Conservation (phyloP, 768 basidiomycete species). For the Leccinum ochraceum region DNA sequence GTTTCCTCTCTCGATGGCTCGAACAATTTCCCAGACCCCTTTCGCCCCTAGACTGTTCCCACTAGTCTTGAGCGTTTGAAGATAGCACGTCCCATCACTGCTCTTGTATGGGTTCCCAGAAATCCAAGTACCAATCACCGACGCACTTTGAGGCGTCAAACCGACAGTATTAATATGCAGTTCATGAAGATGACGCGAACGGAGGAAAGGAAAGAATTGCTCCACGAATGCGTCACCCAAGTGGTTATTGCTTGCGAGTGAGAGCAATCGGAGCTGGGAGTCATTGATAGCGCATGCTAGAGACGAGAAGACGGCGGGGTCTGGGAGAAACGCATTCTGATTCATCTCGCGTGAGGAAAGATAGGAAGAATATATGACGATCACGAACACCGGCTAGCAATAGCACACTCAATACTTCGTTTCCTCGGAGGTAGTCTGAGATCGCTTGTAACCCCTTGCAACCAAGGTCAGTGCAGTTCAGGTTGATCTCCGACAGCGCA, state of each 20-base stretch:
- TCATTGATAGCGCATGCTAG: slow-evolving; percentile 54
- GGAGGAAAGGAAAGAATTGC: slow-evolving; percentile 50
- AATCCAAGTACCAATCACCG: slow-evolving; percentile 50
- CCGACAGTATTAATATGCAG: slow-evolving; percentile 53
- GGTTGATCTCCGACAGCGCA: slow-evolving; percentile 50
- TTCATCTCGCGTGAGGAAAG: slow-evolving; percentile 20
- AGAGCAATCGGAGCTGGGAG: slow-evolving; percentile 51
- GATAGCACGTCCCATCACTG: slow-evolving; percentile 35
- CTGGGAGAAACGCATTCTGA: slow-evolving; percentile 43
- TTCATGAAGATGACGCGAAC: slow-evolving; percentile 48
- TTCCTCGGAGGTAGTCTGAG: slow-evolving; percentile 50
- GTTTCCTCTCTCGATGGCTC: slow-evolving; percentile 49
- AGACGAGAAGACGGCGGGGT: slow-evolving; percentile 35
- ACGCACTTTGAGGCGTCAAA: slow-evolving; percentile 45
- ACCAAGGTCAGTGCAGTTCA: slow-evolving; percentile 57
- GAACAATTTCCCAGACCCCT: slow-evolving; percentile 48
- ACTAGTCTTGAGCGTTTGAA: slow-evolving; percentile 53
- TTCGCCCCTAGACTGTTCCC: slow-evolving; percentile 55
- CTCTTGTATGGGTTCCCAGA: slow-evolving; percentile 34
- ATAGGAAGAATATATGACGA: background rate
- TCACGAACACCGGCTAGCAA: slow-evolving; percentile 56
- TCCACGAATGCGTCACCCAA: slow-evolving; percentile 53
- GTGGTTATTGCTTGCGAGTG: slow-evolving; percentile 48
- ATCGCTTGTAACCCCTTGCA: slow-evolving; percentile 54
- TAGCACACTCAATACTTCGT: slow-evolving; percentile 44